Evolutionary conservation across 1,139 yeast species (phyloP).

Genomic region (Hyphopichia pseudoburtonii): DNA sequence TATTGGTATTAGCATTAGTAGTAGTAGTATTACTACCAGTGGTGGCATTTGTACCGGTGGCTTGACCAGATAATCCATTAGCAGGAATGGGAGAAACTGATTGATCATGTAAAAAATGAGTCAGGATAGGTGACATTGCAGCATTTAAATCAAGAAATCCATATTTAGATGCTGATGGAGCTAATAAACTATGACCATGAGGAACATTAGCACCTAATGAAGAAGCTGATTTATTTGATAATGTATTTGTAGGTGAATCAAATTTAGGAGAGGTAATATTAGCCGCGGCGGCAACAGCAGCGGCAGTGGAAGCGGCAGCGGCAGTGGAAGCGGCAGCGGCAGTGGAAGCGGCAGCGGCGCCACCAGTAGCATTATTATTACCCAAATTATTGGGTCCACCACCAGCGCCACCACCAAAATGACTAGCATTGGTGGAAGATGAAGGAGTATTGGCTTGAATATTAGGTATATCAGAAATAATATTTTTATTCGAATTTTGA

Average conservation of each 20-base stretch:
- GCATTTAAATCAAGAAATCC: constrained; percentile 15
- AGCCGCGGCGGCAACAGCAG: constrained; percentile 1
- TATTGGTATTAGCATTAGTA: background rate
- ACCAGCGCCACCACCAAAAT: constrained; percentile 16
- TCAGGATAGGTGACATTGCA: constrained; percentile 21
- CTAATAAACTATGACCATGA: constrained; percentile 18
- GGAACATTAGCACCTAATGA: background rate
- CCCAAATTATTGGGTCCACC: constrained; percentile 1
- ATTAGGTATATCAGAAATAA: constrained; percentile 31
- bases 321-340: constrained; percentile 14
- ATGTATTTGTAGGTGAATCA: background rate
- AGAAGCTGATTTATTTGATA: background rate
- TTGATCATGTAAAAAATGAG: constrained; percentile 4
- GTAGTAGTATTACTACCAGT: background rate
- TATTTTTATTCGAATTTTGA: constrained; percentile 1
- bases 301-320: background rate
- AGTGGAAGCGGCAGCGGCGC: constrained; percentile 15
- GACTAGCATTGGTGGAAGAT: background rate
- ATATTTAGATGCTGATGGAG: constrained; percentile 23
- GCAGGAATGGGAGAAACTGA: constrained; percentile 7
- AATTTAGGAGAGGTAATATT: constrained; percentile 1
- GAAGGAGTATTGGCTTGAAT: constrained; percentile 34
- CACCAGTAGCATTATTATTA: background rate
- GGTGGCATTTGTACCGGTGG: constrained; percentile 4
- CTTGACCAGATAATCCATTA: background rate